Evolutionary conservation across 768 basidiomycete genomes (phyloP), one percentile per base, ranked within the genome.

Genomic region (Ramaria sp.): DNA sequence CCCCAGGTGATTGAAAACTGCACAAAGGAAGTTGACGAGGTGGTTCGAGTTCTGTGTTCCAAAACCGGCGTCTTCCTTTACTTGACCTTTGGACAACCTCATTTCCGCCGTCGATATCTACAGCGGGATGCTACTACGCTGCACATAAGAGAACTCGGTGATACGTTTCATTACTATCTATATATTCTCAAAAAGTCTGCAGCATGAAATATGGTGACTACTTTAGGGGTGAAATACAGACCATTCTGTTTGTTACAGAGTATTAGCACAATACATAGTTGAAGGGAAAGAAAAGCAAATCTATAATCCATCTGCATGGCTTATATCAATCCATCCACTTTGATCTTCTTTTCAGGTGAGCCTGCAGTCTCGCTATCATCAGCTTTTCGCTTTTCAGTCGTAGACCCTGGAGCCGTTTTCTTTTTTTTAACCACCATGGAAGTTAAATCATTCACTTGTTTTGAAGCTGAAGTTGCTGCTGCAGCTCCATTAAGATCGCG

Each of bases 391-490:
- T 32, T 50, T 22, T 24, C 42, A 16, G 30, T 55, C 12, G 50
- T 41, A 3, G 57, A 48, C 3, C 59, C 59, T 13, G 64, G 58
- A 0, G 58, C 57, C 50, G 65, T 67, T 64, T 83, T 85, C 67
- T 90, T 91, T 75, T 93, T 97, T 73, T 90, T 92, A 65, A 81
- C 83, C 47, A 95, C 88, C 62, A 88, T 83, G 5, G 78, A 78
- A 1, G 88, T 93, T 42, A 95, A 70, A 62, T 95, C 89, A 60
- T 91, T 88, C 41, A 95, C 82, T 15, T 72, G 69, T 3, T 70
- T 58, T 5, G 70, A 57, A 12, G 67, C 61, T 12, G 71, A 60
- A 16, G 73, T 62, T 1, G 70, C 55, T 15, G 61, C 66, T 32
- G 66, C 66, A 5, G 56, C 24, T 18, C 57, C 51, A 36, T 51